These are phyloP conservation scores for Monilinia vaccinii-corymbosi DNA, from an alignment of 2,329 filamentous ascomycete genomes.

Conservation along the genomic window DNA sequence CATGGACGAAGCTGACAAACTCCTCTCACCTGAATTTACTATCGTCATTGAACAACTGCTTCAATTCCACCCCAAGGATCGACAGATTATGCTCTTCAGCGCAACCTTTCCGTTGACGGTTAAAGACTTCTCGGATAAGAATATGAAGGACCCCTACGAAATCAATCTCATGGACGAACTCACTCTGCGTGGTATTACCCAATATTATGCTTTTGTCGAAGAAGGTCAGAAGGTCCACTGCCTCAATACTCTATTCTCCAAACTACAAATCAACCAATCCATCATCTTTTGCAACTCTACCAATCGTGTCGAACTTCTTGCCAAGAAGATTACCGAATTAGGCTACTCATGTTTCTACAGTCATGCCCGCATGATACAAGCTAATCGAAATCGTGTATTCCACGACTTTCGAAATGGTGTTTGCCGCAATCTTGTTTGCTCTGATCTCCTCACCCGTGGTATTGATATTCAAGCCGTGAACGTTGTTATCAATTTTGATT, in stretches of 20 bases:
- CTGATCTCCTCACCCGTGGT: slow-evolving; percentile 92
- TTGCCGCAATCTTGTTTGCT: slow-evolving; percentile 96
- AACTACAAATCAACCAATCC: slow-evolving; percentile 98
- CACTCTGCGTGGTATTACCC: slow-evolving; percentile 93
- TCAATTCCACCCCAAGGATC: slow-evolving; percentile 91
- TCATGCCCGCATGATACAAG: slow-evolving; percentile 95
- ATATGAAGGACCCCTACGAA: slow-evolving; percentile 93
- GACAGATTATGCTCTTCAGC: slow-evolving; percentile 98
- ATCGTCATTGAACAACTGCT: slow-evolving; percentile 94
- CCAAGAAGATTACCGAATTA: slow-evolving; percentile 98
- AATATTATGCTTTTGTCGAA: slow-evolving; percentile 98
- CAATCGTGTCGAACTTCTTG: slow-evolving; percentile 91
- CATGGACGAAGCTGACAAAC: slow-evolving; percentile 99
- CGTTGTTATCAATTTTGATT: slow-evolving; percentile 99
- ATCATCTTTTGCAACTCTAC: slow-evolving; percentile 99
- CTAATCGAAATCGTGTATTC: slow-evolving; percentile 95
- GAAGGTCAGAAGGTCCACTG: slow-evolving; percentile 99
- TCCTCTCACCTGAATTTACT: slow-evolving; percentile 93
- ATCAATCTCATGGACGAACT: slow-evolving; percentile 99
- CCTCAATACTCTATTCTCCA: slow-evolving; percentile 96
- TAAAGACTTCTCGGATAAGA: slow-evolving; percentile 96
- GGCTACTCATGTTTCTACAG: slow-evolving; percentile 99
- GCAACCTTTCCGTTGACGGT: slow-evolving; percentile 96
- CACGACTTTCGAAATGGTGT: slow-evolving; percentile 98
- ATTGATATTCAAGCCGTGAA: slow-evolving; percentile 99